These are phyloP conservation scores for Colletotrichum sp. DNA, from an alignment of 2,329 filamentous ascomycete genomes.

Conservation along the genomic window DNA sequence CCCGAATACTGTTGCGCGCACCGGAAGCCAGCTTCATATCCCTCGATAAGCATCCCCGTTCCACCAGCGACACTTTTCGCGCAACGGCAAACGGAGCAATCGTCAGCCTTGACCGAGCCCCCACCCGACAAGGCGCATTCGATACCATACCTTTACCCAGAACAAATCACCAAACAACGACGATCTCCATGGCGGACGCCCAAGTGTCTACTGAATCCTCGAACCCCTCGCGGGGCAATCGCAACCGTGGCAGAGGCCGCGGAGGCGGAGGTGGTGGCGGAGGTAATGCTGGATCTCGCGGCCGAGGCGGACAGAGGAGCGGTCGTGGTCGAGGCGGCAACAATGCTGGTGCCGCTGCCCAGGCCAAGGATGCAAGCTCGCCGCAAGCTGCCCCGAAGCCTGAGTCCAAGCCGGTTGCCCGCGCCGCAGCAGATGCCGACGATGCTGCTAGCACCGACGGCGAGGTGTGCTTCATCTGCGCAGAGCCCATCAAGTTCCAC, in stretches of 20 bases:
- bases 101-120: not conserved
- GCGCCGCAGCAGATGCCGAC: slow-evolving; percentile 29
- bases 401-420: slow-evolving; percentile 22
- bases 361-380: not conserved
- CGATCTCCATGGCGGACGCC: slow-evolving; percentile 3
- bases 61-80: not conserved
- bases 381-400: not conserved
- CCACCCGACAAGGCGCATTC: not conserved
- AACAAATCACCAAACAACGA: not conserved
- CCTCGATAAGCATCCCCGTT: not conserved
- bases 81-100: not conserved
- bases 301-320: slow-evolving; percentile 14
- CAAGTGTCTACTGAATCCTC: not conserved
- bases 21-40: not conserved
- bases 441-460: slow-evolving; percentile 63
- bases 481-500: slow-evolving; percentile 85
- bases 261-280: slow-evolving; percentile 41
- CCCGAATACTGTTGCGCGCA: not conserved
- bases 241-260: slow-evolving; percentile 20
- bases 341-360: slow-evolving; percentile 1
- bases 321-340: slow-evolving; percentile 24
- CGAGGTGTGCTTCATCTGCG: slow-evolving; percentile 97
- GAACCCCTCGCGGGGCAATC: slow-evolving; percentile 15
- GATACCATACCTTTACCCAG: not conserved
- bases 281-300: slow-evolving; percentile 13